phyloP scores from a whole-genome alignment of 148 eudicot species.

The Amaranthus palmeri region DNA sequence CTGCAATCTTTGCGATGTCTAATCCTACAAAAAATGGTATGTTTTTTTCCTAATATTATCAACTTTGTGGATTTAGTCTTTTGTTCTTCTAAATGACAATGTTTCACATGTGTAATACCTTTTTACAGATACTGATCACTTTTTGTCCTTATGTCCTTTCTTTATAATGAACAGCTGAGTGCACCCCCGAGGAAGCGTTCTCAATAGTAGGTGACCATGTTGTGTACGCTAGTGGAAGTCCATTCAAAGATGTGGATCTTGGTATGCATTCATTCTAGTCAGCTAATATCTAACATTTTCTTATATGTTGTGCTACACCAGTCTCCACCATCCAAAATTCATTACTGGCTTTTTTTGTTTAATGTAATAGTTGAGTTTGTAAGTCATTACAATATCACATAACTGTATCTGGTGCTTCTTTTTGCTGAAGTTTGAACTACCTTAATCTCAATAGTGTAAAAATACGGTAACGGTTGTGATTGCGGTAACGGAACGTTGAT shows the following conservation, averaged over 20 bases:
- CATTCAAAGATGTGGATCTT: conserved; percentile 79
- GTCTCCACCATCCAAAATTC: background rate
- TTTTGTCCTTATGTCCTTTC: conserved; percentile 9
- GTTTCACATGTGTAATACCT: too few species aligned
- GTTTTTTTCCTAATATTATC: background rate
- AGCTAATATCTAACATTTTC: background rate
- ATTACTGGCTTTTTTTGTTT: too few species aligned
- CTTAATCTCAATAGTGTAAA: too few species aligned
- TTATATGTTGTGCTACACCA: background rate
- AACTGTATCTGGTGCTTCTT: too few species aligned
- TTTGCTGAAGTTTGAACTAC: too few species aligned
- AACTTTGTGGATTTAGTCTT: background rate
- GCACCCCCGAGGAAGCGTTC: conserved; percentile 94
- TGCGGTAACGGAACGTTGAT: too few species aligned
- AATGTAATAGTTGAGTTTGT: too few species aligned
- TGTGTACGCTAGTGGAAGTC: conserved; percentile 93
- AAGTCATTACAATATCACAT: too few species aligned
- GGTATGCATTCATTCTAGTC: conserved; percentile 43
- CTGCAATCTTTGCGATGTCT: conserved; percentile 97
- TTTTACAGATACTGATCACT: background rate
- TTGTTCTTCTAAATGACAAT: background rate
- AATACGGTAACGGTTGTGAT: too few species aligned
- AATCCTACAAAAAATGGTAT: conserved; percentile 93
- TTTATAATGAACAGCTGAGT: conserved; percentile 63
- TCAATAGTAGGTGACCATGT: conserved; percentile 79